These are phyloP conservation scores for Danielia oregonensis DNA, from an alignment of 805 yeast genomes.

Conservation along the genomic window DNA sequence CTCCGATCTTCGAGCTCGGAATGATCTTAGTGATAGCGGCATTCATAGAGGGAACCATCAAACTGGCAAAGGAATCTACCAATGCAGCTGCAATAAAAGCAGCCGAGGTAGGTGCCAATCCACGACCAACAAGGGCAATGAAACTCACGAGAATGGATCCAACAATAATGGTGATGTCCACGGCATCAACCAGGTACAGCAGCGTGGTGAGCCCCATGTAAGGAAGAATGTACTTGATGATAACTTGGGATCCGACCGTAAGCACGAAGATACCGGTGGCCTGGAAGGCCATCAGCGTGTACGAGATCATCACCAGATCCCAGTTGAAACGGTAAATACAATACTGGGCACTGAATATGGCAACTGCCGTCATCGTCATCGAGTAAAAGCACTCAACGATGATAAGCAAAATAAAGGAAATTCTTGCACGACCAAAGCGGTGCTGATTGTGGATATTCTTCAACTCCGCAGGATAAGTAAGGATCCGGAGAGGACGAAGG, in stretches of 20 bases:
- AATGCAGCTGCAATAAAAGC: not conserved
- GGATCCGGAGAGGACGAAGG: conserved; percentile 1
- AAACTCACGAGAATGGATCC: not conserved
- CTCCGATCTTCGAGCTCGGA: conserved; percentile 1
- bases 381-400: not conserved
- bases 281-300: not conserved
- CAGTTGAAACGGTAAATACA: conserved; percentile 2
- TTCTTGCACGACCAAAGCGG: not conserved
- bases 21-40: conserved; percentile 1
- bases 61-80: not conserved
- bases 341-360: not conserved
- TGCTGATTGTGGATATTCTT: not conserved
- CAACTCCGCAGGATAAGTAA: conserved; percentile 1
- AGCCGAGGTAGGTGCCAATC: not conserved
- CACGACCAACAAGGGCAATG: not conserved
- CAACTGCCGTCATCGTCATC: too few species aligned
- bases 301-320: conserved; percentile 1
- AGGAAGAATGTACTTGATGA: not conserved
- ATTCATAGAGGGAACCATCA: not conserved
- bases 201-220: not conserved
- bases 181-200: not conserved
- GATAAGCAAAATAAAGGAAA: not conserved
- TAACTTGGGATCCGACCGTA: not conserved
- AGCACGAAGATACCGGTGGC: not conserved
- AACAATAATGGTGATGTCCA: not conserved